Conservation (phyloP, 1,139 yeast genomes). For the Chernovozyma sophiae-reginae region DNA sequence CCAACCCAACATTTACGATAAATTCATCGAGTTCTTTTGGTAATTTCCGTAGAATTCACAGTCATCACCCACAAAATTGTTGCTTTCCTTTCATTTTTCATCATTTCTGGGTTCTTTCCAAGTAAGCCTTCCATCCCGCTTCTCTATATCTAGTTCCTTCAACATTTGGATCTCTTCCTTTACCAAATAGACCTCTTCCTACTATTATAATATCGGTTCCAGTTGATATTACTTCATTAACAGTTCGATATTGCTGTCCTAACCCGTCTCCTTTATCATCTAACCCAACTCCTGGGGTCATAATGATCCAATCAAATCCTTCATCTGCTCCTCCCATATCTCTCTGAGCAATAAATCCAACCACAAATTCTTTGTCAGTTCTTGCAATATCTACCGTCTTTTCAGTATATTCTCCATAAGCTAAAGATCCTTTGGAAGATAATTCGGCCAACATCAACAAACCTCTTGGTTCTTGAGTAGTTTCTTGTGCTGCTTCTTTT, state of each 20-base stretch:
- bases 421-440: constrained; percentile 89
- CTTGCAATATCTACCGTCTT: constrained; percentile 89
- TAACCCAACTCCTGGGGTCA: constrained; percentile 98
- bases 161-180: constrained; percentile 83
- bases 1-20: too few relatives aligned
- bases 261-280: constrained; percentile 96
- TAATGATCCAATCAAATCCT: constrained; percentile 89
- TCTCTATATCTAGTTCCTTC: constrained; percentile 87
- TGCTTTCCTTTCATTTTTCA: too few relatives aligned
- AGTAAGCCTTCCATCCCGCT: constrained; percentile 94
- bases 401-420: constrained; percentile 84
- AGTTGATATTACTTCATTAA: constrained; percentile 70
- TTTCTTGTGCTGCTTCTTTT: constrained; percentile 74
- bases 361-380: constrained; percentile 79
- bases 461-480: constrained; percentile 75
- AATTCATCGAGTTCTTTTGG: too few relatives aligned
- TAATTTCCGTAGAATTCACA: too few relatives aligned
- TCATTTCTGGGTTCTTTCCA: constrained; percentile 29
- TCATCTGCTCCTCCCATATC: constrained; percentile 80
- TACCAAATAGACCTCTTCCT: constrained; percentile 95
- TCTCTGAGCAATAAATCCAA: constrained; percentile 94
- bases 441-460: constrained; percentile 93
- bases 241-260: constrained; percentile 97
- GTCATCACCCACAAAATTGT: too few relatives aligned
- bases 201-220: constrained; percentile 95